phyloP scores from a whole-genome alignment of 202 grass and related monocot genomes.

The Digitaria exilis region DNA sequence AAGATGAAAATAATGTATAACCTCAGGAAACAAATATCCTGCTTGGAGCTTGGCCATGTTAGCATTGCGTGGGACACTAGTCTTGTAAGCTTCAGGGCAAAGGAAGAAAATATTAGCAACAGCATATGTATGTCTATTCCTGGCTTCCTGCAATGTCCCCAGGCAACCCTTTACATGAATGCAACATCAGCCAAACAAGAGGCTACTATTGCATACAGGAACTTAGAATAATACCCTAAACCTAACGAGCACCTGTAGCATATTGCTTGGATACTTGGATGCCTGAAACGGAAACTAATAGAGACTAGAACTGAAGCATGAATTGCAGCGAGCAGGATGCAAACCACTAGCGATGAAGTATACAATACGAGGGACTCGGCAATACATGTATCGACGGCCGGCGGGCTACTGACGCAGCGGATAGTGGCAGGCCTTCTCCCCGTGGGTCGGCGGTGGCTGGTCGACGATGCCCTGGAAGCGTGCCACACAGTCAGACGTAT shows the following conservation, averaged over 20 bases:
- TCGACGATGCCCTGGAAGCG: slow-evolving; percentile 39
- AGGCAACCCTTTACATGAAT: neutral
- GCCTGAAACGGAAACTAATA: neutral
- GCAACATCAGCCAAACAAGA: neutral
- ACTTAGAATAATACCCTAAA: neutral
- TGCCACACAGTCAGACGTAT: neutral
- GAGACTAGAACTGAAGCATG: neutral
- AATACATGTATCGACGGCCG: slow-evolving; percentile 42
- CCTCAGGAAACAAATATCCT: slow-evolving; percentile 94
- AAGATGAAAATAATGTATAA: neutral
- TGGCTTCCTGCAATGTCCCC: neutral
- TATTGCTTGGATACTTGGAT: neutral
- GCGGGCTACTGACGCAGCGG: slow-evolving; percentile 43
- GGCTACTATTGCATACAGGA: neutral
- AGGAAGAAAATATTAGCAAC: slow-evolving; percentile 10
- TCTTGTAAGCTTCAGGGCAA: slow-evolving; percentile 72
- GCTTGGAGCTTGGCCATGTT: slow-evolving; percentile 97
- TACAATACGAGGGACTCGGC: neutral
- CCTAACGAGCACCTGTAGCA: neutral
- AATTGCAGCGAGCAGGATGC: neutral
- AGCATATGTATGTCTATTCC: neutral
- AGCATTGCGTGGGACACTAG: slow-evolving; percentile 75
- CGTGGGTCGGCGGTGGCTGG: slow-evolving; percentile 4
- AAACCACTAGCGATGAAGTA: neutral
- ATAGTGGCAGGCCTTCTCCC: slow-evolving; percentile 26